phyloP scores from a whole-genome alignment of 2,329 filamentous ascomycete species.

The Fusarium albosuccineum region DNA sequence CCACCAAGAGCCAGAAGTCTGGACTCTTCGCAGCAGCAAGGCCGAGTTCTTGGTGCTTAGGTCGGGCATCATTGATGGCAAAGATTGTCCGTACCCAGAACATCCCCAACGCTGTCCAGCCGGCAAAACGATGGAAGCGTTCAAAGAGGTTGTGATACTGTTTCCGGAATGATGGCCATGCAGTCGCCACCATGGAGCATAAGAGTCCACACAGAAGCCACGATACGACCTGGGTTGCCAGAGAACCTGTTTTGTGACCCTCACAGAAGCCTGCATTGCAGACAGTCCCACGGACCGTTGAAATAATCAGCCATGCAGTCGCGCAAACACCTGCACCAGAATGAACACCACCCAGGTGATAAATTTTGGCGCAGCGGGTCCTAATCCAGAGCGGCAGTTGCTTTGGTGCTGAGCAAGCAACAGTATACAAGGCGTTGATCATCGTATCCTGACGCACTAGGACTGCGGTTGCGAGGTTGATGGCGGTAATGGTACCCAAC shows the following conservation, averaged over 20 bases:
- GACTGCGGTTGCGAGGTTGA: slow-evolving; percentile 64
- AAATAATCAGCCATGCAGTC: slow-evolving; percentile 63
- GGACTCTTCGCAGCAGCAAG: slow-evolving; percentile 54
- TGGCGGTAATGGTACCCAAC: slow-evolving; percentile 58
- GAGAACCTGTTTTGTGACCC: slow-evolving; percentile 52
- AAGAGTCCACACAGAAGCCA: slow-evolving; percentile 71
- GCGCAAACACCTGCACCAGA: slow-evolving; percentile 64
- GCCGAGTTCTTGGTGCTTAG: slow-evolving; percentile 51
- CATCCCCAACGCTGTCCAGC: slow-evolving; percentile 75
- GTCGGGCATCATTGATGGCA: slow-evolving; percentile 60
- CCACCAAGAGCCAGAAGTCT: slow-evolving; percentile 75
- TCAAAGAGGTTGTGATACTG: slow-evolving; percentile 78
- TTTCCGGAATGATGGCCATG: slow-evolving; percentile 73
- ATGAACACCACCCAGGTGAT: slow-evolving; percentile 66
- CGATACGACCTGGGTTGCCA: slow-evolving; percentile 62
- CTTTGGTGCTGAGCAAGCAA: slow-evolving; percentile 61
- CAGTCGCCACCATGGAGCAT: slow-evolving; percentile 69
- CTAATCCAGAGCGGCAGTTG: slow-evolving; percentile 63
- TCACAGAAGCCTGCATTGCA: slow-evolving; percentile 50
- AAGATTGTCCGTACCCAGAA: slow-evolving; percentile 75
- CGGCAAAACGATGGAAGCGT: slow-evolving; percentile 76
- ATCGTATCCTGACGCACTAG: slow-evolving; percentile 66
- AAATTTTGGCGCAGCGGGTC: slow-evolving; percentile 63
- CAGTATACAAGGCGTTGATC: slow-evolving; percentile 64
- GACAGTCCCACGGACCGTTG: slow-evolving; percentile 55